Base-by-base conservation (phyloP, 106 monocot species). In the Dendrobium chrysotoxum region DNA sequence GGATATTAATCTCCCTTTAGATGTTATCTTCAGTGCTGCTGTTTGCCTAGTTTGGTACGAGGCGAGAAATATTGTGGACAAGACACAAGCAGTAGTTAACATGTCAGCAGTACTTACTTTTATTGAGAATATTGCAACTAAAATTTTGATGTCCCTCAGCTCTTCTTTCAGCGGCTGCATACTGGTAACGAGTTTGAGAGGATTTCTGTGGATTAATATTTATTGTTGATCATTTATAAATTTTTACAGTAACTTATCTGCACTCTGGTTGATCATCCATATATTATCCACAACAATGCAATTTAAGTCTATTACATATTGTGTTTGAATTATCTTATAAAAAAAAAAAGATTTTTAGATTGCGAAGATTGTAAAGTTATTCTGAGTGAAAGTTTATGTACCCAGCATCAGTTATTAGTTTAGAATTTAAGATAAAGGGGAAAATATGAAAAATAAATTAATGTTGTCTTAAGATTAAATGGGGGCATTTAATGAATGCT, bases 21-120 rank as follows among this genome's bases (percentile, higher is more conserved):
- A 99, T 77, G 85, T 99, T 42, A 88, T 99, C 55, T 93, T 95
- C 72, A 91, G 83, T 81, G 88, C 93, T 81, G 82, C 88, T 61
- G 85, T 90, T 76, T 99, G 99, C 70, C 79, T 99, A 46, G 87
- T 95, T n/a, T 99, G 99, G 99, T 99, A 93, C 57, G 92, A 93
- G 47, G 53, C 81, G 1, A 79, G 58, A 38, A 83, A 78, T 79
- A 54, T 87, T 45, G 81, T 47, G 54, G 84, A 83, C 40, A 84
- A 77, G 40, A 53, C 41, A 38, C 54, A 77, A 71, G 38, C 28
- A n/a, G 67, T 71, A 50, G 65, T 50, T 53, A 81, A 65, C 81
- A 25, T 28, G 79, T 82, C 92, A 83, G 75, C 80, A 79, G 73
- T 95, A 82, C 68, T 85, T 41, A 80, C 76, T 54, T 91, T 90